Evolutionary conservation across 371 early-diverging fungal species (phyloP), one percentile per base, ranked within the genome.

Genomic region (Chytridium lagenaria): DNA sequence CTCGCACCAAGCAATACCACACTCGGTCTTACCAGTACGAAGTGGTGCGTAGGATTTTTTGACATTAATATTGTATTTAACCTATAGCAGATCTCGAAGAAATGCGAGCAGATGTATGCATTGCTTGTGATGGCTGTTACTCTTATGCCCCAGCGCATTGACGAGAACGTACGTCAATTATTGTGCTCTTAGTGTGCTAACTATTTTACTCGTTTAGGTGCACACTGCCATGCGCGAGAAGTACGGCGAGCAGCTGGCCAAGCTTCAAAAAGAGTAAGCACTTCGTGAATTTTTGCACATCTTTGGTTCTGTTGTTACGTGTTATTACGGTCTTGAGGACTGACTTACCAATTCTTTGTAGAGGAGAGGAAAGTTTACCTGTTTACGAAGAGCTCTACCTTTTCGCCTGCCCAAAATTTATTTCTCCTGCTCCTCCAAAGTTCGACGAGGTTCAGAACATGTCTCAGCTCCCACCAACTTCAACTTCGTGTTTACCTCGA

Each of bases 331-430:
- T n/a, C n/a, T n/a, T n/a, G n/a, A n/a, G n/a, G n/a, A n/a, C n/a
- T n/a, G n/a, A n/a, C 5, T 26, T 68, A 31, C 3, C 59, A 66
- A 22, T 57, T 37, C 31, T 0, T 39, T 50, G 51, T 49, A 90
- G 92, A 37, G 66, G 59, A 37, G 95, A 93, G 68, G 95, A 94
- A 69, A 91, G 90, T 50, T 70, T 94, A 49, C 76, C 84, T 30
- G 87, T 90, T 61, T 92, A 93, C 76, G 92, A 94, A 75, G 97
- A 96, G 75, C 87, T 97, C 59, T 97, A 92, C 88, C 85, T 88
- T 72, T 94, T 91, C 74, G 92, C 98, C 22, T 94, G 95, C 83
- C 98, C 98, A 74, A 95, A 95, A 82, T 97, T 96, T 82, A 94
- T 97, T 71, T 90, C 91, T 40, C 94, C 96, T 65, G 92, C 87